Evolutionary conservation across 2,329 filamentous ascomycete genomes (phyloP).

Genomic region (Periconia digitata): DNA sequence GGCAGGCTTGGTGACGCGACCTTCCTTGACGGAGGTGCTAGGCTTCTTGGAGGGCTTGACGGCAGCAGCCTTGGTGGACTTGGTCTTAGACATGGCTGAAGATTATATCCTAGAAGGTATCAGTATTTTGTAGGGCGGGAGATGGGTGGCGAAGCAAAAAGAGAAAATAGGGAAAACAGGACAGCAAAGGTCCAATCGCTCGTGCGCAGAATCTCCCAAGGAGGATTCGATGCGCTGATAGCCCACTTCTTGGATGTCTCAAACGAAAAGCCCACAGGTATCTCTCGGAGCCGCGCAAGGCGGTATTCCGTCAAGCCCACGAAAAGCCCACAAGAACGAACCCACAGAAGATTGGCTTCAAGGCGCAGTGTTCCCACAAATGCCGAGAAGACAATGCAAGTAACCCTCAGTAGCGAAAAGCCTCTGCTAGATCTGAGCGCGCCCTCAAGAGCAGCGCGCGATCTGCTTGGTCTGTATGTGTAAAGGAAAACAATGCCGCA

Average conservation of each 20-base stretch:
- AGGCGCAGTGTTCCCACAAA: constrained; percentile 58
- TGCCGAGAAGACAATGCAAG: constrained; percentile 48
- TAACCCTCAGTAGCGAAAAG: constrained; percentile 46
- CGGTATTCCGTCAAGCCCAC: constrained; percentile 47
- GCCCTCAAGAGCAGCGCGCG: constrained; percentile 40
- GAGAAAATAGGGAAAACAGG: constrained; percentile 20
- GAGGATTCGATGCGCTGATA: constrained; percentile 25
- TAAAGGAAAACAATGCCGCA: constrained; percentile 42
- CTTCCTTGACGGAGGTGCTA: constrained; percentile 65
- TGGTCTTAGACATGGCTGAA: constrained; percentile 42
- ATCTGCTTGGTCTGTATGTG: constrained; percentile 38
- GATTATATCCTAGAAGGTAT: constrained; percentile 28
- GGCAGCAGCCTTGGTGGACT: constrained; percentile 30
- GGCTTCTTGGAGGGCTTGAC: constrained; percentile 64
- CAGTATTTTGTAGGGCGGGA: constrained; percentile 27
- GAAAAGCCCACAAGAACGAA: constrained; percentile 50
- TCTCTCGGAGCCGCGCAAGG: constrained; percentile 43
- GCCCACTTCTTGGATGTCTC: constrained; percentile 43
- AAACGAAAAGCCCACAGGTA: constrained; percentile 47
- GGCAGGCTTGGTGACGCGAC: constrained; percentile 67
- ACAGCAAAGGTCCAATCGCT: constrained; percentile 25
- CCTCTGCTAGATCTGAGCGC: constrained; percentile 42
- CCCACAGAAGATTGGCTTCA: constrained; percentile 49
- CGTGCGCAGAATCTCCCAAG: constrained; percentile 19
- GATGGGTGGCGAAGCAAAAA: constrained; percentile 5